Evolutionary conservation across 805 yeast species (phyloP).

Genomic region (Nakazawaea wickerhamii): DNA sequence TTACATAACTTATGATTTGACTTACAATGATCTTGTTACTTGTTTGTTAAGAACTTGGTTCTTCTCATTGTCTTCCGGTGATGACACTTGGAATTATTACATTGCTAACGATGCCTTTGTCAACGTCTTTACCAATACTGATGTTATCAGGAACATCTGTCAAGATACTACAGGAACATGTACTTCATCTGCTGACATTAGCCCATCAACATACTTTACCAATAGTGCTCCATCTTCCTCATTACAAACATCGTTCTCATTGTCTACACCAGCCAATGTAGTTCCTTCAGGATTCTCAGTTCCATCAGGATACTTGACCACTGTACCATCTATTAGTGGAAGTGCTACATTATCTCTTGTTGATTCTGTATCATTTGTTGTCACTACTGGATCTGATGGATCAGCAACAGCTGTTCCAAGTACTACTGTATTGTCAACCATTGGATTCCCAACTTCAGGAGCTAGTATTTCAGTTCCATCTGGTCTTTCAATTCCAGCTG

Average conservation of each 20-base stretch:
- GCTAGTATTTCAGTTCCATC: not conserved
- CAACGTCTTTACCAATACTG: not conserved
- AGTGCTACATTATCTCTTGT: not conserved
- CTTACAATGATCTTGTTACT: not conserved
- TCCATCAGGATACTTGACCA: not conserved
- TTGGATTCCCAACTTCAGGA: not conserved
- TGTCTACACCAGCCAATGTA: not conserved
- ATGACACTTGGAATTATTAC: not conserved
- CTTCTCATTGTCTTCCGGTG: not conserved
- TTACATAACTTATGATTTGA: conserved; percentile 1
- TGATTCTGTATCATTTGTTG: not conserved
- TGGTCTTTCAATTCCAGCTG: no score
- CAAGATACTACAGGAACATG: not conserved
- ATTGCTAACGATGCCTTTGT: not conserved
- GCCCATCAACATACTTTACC: not conserved
- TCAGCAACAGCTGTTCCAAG: not conserved
- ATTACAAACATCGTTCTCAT: not conserved
- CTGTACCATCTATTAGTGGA: not conserved
- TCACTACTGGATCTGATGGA: not conserved
- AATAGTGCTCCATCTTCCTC: not conserved
- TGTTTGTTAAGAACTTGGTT: conserved; percentile 6
- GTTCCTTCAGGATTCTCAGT: not conserved
- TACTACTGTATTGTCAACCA: not conserved
- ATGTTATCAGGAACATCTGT: conserved; percentile 4
- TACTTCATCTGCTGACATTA: not conserved